Evolutionary conservation across 306 rosid genomes (phyloP), one percentile per base, ranked within the genome.

Genomic region (Aeschynomene evenia): DNA sequence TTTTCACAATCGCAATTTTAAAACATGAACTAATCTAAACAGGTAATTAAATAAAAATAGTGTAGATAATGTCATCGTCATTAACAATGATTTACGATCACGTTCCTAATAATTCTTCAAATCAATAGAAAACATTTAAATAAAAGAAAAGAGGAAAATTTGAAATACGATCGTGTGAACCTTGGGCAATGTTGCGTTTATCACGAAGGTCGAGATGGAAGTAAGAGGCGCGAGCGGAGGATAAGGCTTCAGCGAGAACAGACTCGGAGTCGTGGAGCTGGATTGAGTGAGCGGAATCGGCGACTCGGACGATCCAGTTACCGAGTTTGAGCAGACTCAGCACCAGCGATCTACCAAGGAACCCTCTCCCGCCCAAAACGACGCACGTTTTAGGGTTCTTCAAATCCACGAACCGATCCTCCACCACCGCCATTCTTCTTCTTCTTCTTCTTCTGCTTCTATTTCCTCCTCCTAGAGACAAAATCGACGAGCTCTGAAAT

Each of bases 301-400:
- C 96, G 18, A 89, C 73, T 34, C 96, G 92, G 21, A 92, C 92
- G 72, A 79, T 86, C 91, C 95, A 92, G 40, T 86, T 83, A 26
- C 87, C 85, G 58, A 84, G 82, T 54, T 65, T 66, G 80, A 92
- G 69, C 24, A 92, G 84, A 49, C 81, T 71, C 29, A 81, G 83
- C 2, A 86, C 98, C 16, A 92, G 80, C 55, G 92, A 81, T 83
- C 83, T 80, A 29, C 98, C 96, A 15, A 92, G 62, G 83, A 89
- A 86, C 31, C 95, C 87, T 68, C 87, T 79, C 20, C 96, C 96
- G 15, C 98, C 95, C 19, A 92, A 66, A 36, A 92, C 92, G 4
- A 86, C 96, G 82, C 98, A 92, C 37, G 85, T 92, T 62, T 82
- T 72, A 63, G 80, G 83, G 82, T 65, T 87, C 57, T 68, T 85